Conservation (phyloP, 2,329 filamentous ascomycete genomes). For the Diaporthe longicolla region DNA sequence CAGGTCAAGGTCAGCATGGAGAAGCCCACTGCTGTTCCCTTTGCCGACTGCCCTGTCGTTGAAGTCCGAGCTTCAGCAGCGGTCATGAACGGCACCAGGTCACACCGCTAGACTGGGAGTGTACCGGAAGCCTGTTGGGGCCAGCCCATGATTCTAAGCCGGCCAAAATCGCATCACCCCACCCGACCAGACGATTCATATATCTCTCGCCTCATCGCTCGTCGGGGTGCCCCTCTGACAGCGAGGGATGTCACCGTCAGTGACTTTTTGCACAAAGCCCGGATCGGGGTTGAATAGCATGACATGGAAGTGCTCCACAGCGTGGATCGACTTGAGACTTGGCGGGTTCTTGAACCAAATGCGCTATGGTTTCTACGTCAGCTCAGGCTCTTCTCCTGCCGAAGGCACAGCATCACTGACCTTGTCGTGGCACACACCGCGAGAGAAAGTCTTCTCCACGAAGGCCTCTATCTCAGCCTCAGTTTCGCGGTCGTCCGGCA, state of each 20-base stretch:
- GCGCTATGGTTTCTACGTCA: constrained; percentile 48
- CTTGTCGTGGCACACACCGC: constrained; percentile 63
- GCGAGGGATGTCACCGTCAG: constrained; percentile 79
- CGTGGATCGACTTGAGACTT: constrained; percentile 85
- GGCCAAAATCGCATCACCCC: neutral
- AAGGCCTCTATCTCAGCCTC: constrained; percentile 78
- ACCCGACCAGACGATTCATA: neutral
- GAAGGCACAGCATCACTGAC: constrained; percentile 57
- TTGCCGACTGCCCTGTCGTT: constrained; percentile 79
- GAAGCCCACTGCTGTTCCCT: constrained; percentile 81
- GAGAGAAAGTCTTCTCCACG: constrained; percentile 76
- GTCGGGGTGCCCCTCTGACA: constrained; percentile 57
- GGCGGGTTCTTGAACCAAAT: constrained; percentile 94
- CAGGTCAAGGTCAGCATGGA: constrained; percentile 73
- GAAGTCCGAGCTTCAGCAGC: constrained; percentile 63
- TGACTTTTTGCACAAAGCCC: constrained; percentile 78
- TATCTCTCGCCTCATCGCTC: neutral
- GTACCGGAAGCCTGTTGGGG: neutral
- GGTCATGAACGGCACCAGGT: constrained; percentile 27
- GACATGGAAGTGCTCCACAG: constrained; percentile 94
- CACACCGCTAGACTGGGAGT: constrained; percentile 25
- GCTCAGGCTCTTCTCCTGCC: constrained; percentile 19
- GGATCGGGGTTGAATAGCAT: constrained; percentile 86
- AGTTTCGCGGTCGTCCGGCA: constrained; percentile 76
- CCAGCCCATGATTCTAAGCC: constrained; percentile 14